Base-by-base conservation (phyloP, 371 early-diverging fungal species). In the Actinomortierella wolfii region DNA sequence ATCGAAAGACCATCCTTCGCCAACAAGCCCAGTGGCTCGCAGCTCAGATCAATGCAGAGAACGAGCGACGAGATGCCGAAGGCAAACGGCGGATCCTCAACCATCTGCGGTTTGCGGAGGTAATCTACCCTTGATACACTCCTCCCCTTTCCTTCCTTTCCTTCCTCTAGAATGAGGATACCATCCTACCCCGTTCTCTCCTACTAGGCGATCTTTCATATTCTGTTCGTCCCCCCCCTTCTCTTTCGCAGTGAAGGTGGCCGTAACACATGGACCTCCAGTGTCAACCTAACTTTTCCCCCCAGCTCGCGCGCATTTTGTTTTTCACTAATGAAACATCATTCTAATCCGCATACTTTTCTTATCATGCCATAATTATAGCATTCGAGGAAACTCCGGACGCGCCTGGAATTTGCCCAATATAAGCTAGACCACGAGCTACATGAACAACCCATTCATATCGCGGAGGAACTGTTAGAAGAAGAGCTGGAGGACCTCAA, bases 1-100 rank as follows among this genome's bases (percentile, higher is more conserved):
- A 70, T 56, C 64, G 64, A 55, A 70, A 70, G 50, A 70, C 71
- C n/a, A 70, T 70, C 23, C 61, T 70, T 15, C 57, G 71, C 11
- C 65, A 64, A 20, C 71, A 70, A 29, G 71, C 71, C 18, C 65
- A 61, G 3, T 55, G 59, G 28, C 46, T 70, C 46, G 71, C 71
- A 7, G 71, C 71, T 5, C 71, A 70, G 21, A 57, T 70, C 54
- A 64, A 64, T 29, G 65, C 54, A 14, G 71, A 70, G 54, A 70
- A 70, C 44, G 58, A 70, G 34, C 26, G n/a, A 17, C 71, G 71
- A 20, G 55, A 70, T 39, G 21, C 42, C 21, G 71, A 70, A 25
- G 71, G 65, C 11, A 70, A 65, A 1, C 57, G 58, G 25, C 56
- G 71, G 24, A 54, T 65, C 15, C 57, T 70, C 17, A 56, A 65